phyloP scores from a whole-genome alignment of 768 basidiomycete genomes.

The Glaciozyma antarctica region DNA sequence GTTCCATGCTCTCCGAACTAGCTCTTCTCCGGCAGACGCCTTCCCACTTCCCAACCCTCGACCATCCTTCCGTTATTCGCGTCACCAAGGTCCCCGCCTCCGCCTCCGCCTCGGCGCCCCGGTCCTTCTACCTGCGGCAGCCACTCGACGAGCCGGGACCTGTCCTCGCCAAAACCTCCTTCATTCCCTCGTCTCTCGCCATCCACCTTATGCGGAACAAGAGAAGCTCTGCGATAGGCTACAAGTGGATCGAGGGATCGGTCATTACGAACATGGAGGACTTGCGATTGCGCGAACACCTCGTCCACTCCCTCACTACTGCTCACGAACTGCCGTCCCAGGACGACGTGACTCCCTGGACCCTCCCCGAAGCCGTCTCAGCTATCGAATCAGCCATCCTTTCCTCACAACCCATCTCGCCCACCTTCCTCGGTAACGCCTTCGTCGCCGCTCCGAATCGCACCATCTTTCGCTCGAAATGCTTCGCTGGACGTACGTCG shows the following conservation, averaged over 20 bases:
- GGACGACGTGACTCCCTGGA: not conserved
- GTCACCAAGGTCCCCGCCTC: not conserved
- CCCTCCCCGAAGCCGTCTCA: not conserved
- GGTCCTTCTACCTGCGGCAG: not conserved
- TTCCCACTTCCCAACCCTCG: not conserved
- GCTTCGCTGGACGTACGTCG: conserved; percentile 8
- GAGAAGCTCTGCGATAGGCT: conserved; percentile 23
- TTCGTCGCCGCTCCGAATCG: not conserved
- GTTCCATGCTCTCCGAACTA: not conserved
- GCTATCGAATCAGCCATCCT: not conserved
- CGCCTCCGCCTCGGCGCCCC: not conserved
- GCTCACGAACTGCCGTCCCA: not conserved
- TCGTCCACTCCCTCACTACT: conserved; percentile 15
- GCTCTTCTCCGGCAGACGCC: not conserved
- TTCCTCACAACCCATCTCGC: not conserved
- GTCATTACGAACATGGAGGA: conserved; percentile 31
- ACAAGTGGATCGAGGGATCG: conserved; percentile 18
- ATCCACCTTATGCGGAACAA: conserved; percentile 30
- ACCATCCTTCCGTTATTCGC: not conserved
- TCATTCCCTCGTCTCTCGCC: conserved; percentile 17
- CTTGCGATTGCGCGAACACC: conserved; percentile 1
- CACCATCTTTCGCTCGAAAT: conserved; percentile 25
- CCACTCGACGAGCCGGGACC: not conserved
- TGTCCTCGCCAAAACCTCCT: conserved; percentile 17
- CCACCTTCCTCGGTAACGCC: not conserved